phyloP scores from a whole-genome alignment of 116 monocot species.

The Iris pallida region DNA sequence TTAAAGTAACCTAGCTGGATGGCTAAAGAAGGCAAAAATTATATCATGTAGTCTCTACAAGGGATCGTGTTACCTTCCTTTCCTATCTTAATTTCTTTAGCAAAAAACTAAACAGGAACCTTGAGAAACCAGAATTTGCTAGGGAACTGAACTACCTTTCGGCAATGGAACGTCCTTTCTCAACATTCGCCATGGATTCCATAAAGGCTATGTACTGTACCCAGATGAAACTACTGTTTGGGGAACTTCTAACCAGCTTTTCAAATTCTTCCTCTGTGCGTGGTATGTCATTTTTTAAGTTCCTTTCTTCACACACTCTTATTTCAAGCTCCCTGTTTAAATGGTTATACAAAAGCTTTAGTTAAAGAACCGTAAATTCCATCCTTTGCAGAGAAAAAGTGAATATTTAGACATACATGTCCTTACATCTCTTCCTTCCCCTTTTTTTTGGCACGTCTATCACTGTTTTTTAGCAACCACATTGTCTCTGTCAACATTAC shows the following conservation, averaged over 20 bases:
- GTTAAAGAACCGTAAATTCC: neutral
- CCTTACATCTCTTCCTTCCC: conserved; percentile 74
- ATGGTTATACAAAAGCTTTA: neutral
- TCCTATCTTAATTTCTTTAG: too few relatives aligned
- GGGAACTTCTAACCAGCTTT: conserved; percentile 79
- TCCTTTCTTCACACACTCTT: conserved; percentile 61
- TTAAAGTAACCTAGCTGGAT: too few relatives aligned
- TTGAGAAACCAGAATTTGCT: neutral
- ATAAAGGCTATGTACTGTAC: conserved; percentile 88
- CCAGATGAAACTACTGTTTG: conserved; percentile 86
- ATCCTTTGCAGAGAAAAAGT: conserved; percentile 4
- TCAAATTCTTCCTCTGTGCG: too few relatives aligned
- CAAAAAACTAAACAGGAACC: neutral
- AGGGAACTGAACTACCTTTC: conserved; percentile 55
- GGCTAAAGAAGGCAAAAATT: too few relatives aligned
- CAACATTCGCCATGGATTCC: conserved; percentile 54
- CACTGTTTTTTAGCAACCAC: conserved; percentile 27
- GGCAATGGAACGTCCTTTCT: conserved; percentile 81
- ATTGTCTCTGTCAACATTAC: conserved; percentile 2
- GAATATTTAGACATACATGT: neutral
- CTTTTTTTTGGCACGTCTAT: conserved; percentile 48
- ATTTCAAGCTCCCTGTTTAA: conserved; percentile 69
- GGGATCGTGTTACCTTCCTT: too few relatives aligned
- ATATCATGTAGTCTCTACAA: too few relatives aligned
- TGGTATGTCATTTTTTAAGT: too few relatives aligned